phyloP scores from a whole-genome alignment of 345 rosid species.

The Citrus trifoliata region DNA sequence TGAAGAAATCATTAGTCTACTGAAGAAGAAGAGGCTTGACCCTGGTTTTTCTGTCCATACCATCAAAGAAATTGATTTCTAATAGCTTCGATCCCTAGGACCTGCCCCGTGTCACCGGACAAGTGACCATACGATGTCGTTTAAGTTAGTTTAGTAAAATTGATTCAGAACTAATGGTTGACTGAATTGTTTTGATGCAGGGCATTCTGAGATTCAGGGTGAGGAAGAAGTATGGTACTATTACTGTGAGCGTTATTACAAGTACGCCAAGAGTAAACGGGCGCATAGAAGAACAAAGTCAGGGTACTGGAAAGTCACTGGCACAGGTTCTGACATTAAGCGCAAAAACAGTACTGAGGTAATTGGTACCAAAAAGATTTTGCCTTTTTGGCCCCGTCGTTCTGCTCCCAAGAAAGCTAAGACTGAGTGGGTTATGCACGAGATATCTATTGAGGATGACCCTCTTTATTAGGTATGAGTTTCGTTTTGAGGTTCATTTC shows the following conservation, averaged over 20 bases:
- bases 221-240: conserved; percentile 35
- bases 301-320: conserved; percentile 48
- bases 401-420: background rate
- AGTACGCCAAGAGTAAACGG: background rate
- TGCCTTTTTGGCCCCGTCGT: conserved; percentile 13
- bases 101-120: conserved; percentile 18
- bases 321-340: conserved; percentile 19
- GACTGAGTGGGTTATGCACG: conserved; percentile 11
- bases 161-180: too few relatives aligned
- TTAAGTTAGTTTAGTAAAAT: too few relatives aligned
- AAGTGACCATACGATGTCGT: too few relatives aligned
- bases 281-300: conserved; percentile 21
- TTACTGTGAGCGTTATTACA: background rate
- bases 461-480: background rate
- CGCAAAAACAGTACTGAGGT: background rate
- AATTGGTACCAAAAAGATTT: conserved; percentile 41
- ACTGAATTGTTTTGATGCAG: background rate
- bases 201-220: background rate
- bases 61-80: conserved; percentile 1
- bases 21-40: conserved; percentile 1
- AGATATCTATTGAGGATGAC: background rate
- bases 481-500: background rate
- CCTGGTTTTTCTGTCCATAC: background rate
- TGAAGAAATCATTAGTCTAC: conserved; percentile 14
- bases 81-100: conserved; percentile 14